Evolutionary conservation across 495 filamentous ascomycete species (phyloP), one percentile per base, ranked within the genome.

Genomic region (Penicillium argentinense): DNA sequence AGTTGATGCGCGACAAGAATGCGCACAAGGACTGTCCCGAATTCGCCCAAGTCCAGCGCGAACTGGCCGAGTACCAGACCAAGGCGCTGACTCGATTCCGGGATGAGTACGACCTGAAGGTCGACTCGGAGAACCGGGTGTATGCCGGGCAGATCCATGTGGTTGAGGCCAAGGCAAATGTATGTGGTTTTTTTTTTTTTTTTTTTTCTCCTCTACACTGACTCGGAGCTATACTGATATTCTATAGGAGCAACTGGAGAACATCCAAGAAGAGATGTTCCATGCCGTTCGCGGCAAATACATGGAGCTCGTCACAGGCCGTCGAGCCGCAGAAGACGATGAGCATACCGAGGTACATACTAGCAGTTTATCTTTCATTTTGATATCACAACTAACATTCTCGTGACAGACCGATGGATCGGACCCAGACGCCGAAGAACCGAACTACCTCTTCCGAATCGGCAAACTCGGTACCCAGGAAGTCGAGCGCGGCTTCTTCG

Each of bases 271-370:
- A 1, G 72, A 75, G 26, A 64, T 68, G 53, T 53, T 70, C 11
- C 47, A 59, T 33, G 63, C 69, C 3, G 63, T 63, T 12, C 61
- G 66, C 19, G 72, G 72, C 17, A 69, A 69, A 5, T 69, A 68
- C 42, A 74, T 75, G 64, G 56, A 60, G 4, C 51, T 72, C 33
- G 63, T 74, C 21, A 50, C 59, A 45, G 67, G 69, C 14, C 66
- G 59, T 13, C 62, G 61, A 22, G 67, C 62, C n/a, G 72, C 68
- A 3, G 72, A 73, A 40, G 72, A 75, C 41, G 72, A 75, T 45
- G 70, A 75, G 39, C 72, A 75, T 43, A 75, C 72, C 5, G 72
- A 75, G 59, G 71, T 70, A 53, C 36, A 14, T 23, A 16, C 8
- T 25, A 25, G 22, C 2, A 2, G 12, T 12, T 28, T 28, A 6